These are phyloP conservation scores for Cyberlindnera xishuangbannaensis DNA, from an alignment of 805 yeast species.

Conservation along the genomic window DNA sequence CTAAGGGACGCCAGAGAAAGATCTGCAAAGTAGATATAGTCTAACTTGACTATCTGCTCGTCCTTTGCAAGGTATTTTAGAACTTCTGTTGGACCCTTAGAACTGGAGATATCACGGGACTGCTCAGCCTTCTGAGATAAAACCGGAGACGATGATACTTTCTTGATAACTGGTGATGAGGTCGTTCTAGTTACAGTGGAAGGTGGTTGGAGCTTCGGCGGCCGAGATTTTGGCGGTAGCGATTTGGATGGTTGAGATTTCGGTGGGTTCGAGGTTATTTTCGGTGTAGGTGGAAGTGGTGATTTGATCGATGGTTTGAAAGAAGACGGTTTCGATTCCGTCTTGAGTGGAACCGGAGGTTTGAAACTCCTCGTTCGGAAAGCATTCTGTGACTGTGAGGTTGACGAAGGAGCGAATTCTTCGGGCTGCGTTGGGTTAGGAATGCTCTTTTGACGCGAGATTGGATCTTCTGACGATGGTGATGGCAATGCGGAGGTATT, in stretches of 20 bases:
- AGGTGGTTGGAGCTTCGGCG: conserved; percentile 13
- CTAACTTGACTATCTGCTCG: conserved; percentile 22
- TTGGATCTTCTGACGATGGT: no score
- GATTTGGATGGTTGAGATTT: no score
- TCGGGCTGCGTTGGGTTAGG: background rate
- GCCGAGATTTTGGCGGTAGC: conserved; percentile 14
- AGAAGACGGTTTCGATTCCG: conserved; percentile 1
- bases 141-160: no score
- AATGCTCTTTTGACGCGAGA: no score
- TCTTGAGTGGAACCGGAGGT: conserved; percentile 1
- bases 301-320: conserved; percentile 2
- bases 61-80: conserved; percentile 12
- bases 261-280: no score
- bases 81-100: conserved; percentile 7
- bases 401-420: conserved; percentile 1
- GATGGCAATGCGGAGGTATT: no score
- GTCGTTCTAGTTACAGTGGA: conserved; percentile 4
- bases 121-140: no score
- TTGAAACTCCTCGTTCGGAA: no score
- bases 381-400: no score
- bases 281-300: conserved; percentile 18
- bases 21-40: conserved; percentile 19
- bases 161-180: conserved; percentile 1
- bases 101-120: no score
- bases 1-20: conserved; percentile 11